Conservation (phyloP, 306 rosid species). For the Mimosa bimucronata region DNA sequence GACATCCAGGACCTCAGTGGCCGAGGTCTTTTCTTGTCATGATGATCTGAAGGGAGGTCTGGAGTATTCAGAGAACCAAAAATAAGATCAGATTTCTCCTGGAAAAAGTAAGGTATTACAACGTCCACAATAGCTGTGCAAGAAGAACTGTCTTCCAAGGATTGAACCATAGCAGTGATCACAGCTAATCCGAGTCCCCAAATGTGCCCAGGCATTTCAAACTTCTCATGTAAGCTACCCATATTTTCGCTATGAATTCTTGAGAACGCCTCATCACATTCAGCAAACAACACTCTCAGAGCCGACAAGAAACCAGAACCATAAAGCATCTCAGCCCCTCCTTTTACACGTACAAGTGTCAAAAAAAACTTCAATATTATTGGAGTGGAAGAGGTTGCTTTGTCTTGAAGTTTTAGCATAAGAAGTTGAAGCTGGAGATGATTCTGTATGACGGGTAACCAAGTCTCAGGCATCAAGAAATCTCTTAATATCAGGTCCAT, state of each 20-base stretch:
- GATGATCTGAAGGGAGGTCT: conserved; percentile 72
- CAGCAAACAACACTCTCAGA: conserved; percentile 66
- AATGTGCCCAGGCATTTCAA: conserved; percentile 63
- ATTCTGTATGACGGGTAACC: conserved; percentile 80
- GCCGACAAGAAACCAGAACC: conserved; percentile 72
- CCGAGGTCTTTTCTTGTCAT: conserved; percentile 78
- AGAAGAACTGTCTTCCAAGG: conserved; percentile 78
- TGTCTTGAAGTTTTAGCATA: conserved; percentile 76
- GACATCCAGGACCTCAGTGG: conserved; percentile 67
- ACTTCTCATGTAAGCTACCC: conserved; percentile 47
- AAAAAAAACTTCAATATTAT: conserved; percentile 77
- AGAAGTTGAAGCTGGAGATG: conserved; percentile 73
- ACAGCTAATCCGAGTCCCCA: conserved; percentile 94
- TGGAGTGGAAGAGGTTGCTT: conserved; percentile 55
- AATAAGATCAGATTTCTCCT: conserved; percentile 72
- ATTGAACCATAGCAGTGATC: conserved; percentile 84
- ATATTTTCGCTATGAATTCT: conserved; percentile 41
- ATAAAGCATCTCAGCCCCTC: conserved; percentile 91
- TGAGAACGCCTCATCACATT: conserved; percentile 47
- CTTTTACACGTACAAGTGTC: conserved; percentile 82
- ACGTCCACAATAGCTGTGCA: conserved; percentile 72
- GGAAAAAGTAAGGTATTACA: conserved; percentile 75
- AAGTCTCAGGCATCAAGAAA: conserved; percentile 72
- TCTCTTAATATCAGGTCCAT: conserved; percentile 72
- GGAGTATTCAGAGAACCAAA: conserved; percentile 75